Conservation (phyloP, 345 rosid genomes). For the Lumnitzera racemosa region DNA sequence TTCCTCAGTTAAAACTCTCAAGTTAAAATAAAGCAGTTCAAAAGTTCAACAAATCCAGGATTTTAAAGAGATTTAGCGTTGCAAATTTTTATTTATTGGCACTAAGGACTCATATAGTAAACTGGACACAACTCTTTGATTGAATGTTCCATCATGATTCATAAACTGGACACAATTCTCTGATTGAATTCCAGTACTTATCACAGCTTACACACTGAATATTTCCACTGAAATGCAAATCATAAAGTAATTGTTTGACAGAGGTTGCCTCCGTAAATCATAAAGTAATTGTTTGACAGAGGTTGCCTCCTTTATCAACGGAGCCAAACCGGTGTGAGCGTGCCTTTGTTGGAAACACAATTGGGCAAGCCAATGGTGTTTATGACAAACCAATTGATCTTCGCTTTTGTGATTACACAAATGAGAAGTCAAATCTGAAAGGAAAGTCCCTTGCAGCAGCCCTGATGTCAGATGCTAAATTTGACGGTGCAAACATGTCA, state of each 20-base stretch:
- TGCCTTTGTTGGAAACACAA: slow-evolving; percentile 89
- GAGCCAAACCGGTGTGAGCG: slow-evolving; percentile 83
- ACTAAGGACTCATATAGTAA: too few species aligned
- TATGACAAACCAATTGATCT: slow-evolving; percentile 96
- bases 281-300: slow-evolving; percentile 29
- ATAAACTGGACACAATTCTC: too few species aligned
- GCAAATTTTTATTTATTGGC: too few species aligned
- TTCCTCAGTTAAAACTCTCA: too few species aligned
- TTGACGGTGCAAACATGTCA: slow-evolving; percentile 96
- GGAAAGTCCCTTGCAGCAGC: slow-evolving; percentile 96
- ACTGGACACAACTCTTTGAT: too few species aligned
- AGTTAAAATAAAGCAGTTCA: too few species aligned
- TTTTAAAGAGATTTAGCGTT: too few species aligned
- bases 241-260: slow-evolving; percentile 15
- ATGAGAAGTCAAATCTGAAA: slow-evolving; percentile 76
- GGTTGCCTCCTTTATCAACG: slow-evolving; percentile 88
- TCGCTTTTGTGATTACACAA: slow-evolving; percentile 80
- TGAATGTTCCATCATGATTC: too few species aligned
- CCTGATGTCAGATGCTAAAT: slow-evolving; percentile 90
- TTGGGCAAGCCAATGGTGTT: slow-evolving; percentile 96
- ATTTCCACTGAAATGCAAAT: not conserved
- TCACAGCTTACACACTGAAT: not conserved
- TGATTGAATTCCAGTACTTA: too few species aligned
- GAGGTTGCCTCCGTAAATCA: slow-evolving; percentile 77
- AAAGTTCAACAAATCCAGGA: too few species aligned